These are phyloP conservation scores for Cryphonectria nitschkei DNA, from an alignment of 2,329 filamentous ascomycete species.

Conservation along the genomic window DNA sequence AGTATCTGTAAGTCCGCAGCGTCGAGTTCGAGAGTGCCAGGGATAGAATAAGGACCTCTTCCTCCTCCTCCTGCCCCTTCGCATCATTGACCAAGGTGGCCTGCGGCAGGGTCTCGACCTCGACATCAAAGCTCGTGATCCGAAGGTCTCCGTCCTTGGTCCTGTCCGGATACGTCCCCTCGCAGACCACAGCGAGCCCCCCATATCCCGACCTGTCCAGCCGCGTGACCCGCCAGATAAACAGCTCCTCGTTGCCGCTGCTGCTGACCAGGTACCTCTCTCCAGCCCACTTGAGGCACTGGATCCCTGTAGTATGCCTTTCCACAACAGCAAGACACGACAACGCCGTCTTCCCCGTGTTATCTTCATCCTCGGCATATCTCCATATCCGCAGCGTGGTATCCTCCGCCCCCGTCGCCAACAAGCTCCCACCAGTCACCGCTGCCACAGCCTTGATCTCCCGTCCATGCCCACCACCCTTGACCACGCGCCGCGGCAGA, in stretches of 20 bases:
- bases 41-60: slow-evolving; percentile 60
- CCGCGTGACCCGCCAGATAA: slow-evolving; percentile 71
- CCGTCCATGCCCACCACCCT: slow-evolving; percentile 77
- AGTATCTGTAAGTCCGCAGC: slow-evolving; percentile 64
- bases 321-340: slow-evolving; percentile 68
- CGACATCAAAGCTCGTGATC: slow-evolving; percentile 77
- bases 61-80: too few relatives aligned
- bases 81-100: slow-evolving; percentile 16
- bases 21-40: slow-evolving; percentile 85
- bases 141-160: slow-evolving; percentile 68
- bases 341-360: slow-evolving; percentile 29
- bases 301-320: slow-evolving; percentile 81
- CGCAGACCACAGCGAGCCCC: slow-evolving; percentile 60
- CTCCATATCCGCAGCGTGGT: slow-evolving; percentile 74
- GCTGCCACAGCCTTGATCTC: slow-evolving; percentile 68
- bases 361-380: slow-evolving; percentile 36
- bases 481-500: slow-evolving; percentile 53
- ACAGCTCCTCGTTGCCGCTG: slow-evolving; percentile 87
- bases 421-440: slow-evolving; percentile 36
- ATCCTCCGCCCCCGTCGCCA: slow-evolving; percentile 75
- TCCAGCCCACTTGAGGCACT: slow-evolving; percentile 76
- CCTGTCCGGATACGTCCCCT: slow-evolving; percentile 57
- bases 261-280: slow-evolving; percentile 80
- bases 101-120: slow-evolving; percentile 29
- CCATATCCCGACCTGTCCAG: slow-evolving; percentile 51